Evolutionary conservation across 345 rosid genomes (phyloP).

Genomic region (Excoecaria cochinchinensis): DNA sequence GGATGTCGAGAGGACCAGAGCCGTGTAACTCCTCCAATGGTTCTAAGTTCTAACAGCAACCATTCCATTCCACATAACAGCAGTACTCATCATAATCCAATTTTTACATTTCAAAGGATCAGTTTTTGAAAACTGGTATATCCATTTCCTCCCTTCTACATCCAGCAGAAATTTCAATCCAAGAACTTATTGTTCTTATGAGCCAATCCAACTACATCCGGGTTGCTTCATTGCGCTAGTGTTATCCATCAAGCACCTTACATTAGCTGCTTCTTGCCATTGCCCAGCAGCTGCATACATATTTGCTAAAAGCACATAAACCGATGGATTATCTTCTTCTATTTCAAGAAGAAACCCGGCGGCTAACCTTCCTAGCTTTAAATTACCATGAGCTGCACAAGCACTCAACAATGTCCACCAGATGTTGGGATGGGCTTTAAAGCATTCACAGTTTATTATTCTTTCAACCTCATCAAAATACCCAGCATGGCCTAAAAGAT

Average conservation of each 20-base stretch:
- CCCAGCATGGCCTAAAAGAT: constrained; percentile 78
- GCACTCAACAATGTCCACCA: constrained; percentile 76
- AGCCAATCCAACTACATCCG: constrained; percentile 1
- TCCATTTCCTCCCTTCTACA: background rate
- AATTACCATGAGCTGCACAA: constrained; percentile 69
- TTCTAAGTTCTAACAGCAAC: no score
- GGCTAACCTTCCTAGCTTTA: constrained; percentile 55
- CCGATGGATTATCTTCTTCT: constrained; percentile 50
- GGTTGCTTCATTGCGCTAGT: background rate
- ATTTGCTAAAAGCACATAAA: constrained; percentile 64
- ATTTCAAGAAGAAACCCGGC: constrained; percentile 53
- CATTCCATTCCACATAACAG: background rate
- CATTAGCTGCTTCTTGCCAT: constrained; percentile 73
- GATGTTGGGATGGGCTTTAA: constrained; percentile 36
- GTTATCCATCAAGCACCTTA: constrained; percentile 4
- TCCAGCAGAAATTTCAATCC: background rate
- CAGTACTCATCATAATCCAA: background rate
- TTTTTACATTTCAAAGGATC: background rate
- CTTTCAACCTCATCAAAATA: constrained; percentile 63
- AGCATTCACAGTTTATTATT: constrained; percentile 33
- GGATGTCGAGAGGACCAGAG: background rate
- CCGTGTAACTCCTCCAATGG: background rate
- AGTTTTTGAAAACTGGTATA: no score
- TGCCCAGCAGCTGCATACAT: constrained; percentile 71
- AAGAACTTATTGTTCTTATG: background rate